phyloP scores from a whole-genome alignment of 1,284 basidiomycete species.

The Afroboletus lepidellus region DNA sequence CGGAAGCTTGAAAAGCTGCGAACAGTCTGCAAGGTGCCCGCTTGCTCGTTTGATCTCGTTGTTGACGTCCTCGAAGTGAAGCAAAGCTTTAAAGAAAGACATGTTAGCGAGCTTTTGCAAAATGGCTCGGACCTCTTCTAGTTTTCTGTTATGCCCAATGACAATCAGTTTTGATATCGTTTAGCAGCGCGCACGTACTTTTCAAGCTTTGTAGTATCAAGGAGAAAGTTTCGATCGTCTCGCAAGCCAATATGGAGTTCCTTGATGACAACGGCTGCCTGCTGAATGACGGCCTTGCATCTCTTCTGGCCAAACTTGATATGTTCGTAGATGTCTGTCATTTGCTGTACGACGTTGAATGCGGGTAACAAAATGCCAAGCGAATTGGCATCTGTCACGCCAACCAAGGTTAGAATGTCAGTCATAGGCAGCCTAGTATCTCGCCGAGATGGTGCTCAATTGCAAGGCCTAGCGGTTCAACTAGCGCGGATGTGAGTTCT shows the following conservation, averaged over 20 bases:
- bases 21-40: background rate
- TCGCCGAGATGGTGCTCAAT: too few species aligned
- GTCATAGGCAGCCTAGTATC: too few species aligned
- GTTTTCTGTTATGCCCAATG: background rate
- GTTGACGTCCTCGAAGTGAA: constrained; percentile 1
- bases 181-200: background rate
- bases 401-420: background rate
- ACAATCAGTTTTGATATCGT: background rate
- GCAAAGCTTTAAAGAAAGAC: constrained; percentile 5
- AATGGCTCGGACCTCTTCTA: background rate
- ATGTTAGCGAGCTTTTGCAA: constrained; percentile 1
- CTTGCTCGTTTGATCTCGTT: background rate
- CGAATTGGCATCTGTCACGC: background rate
- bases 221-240: background rate
- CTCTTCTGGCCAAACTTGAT: background rate
- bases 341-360: background rate
- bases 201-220: background rate
- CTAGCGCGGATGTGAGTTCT: too few species aligned
- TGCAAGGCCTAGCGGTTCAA: too few species aligned
- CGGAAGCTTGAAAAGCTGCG: background rate
- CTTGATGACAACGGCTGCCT: constrained; percentile 3
- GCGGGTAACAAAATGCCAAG: constrained; percentile 1
- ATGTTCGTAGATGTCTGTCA: background rate
- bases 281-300: constrained; percentile 2
- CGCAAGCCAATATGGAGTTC: background rate